Evolutionary conservation across 257 asterid genomes (phyloP).

Genomic region (Scutellaria galericulata): DNA sequence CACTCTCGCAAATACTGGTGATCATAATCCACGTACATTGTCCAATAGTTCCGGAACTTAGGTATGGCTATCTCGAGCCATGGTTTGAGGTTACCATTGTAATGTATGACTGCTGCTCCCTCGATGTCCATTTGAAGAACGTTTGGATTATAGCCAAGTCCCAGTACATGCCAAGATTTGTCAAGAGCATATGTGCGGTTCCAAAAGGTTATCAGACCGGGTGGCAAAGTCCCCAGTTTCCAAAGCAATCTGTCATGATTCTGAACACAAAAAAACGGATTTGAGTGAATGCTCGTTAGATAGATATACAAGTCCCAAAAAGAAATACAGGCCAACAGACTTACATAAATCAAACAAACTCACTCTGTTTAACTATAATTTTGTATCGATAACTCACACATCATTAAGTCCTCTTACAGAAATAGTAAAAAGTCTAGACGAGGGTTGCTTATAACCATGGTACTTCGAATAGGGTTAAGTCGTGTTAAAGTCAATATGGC

Average conservation of each 20-base stretch:
- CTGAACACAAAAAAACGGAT: conserved; percentile 44
- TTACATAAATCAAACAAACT: neutral
- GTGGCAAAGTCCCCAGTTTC: conserved; percentile 95
- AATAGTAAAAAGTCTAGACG: neutral
- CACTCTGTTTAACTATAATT: neutral
- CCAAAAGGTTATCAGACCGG: conserved; percentile 94
- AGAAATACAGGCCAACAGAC: neutral
- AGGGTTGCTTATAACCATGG: neutral
- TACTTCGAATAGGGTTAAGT: neutral
- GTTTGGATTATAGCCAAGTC: conserved; percentile 87
- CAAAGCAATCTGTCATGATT: conserved; percentile 82
- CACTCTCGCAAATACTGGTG: conserved; percentile 79
- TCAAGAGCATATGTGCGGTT: conserved; percentile 69
- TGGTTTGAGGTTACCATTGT: conserved; percentile 90
- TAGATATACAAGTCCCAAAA: neutral
- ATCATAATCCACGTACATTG: conserved; percentile 71
- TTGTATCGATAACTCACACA: neutral
- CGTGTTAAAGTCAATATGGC: neutral
- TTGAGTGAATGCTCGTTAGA: neutral
- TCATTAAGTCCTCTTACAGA: neutral
- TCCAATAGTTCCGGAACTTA: conserved; percentile 75
- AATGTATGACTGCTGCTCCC: conserved; percentile 86
- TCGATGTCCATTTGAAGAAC: conserved; percentile 72
- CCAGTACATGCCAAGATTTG: conserved; percentile 89
- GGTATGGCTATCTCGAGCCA: conserved; percentile 96